phyloP scores from a whole-genome alignment of 805 yeast genomes.

The Jamesozyma piceae region DNA sequence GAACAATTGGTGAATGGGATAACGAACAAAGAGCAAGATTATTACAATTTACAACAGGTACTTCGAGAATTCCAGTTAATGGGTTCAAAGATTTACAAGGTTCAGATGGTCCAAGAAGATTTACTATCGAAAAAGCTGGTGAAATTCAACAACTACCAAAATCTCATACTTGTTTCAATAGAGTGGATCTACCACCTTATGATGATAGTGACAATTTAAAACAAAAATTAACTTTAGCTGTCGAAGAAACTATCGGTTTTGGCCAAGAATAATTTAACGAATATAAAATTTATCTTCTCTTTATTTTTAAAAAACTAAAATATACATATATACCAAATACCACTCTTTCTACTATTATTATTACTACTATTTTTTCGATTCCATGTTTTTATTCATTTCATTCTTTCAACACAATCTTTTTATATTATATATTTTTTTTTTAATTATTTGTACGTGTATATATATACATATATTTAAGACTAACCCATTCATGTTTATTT shows the following conservation, averaged over 20 bases:
- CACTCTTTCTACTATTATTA: background rate
- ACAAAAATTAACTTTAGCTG: constrained; percentile 89
- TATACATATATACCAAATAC: background rate
- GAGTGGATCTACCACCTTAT: constrained; percentile 96
- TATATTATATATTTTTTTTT: no score
- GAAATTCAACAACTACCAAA: constrained; percentile 88
- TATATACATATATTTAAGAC: no score
- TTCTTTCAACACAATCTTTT: no score
- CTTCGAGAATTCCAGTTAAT: constrained; percentile 96
- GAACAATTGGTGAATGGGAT: constrained; percentile 87
- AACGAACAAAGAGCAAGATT: constrained; percentile 92
- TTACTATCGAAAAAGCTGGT: constrained; percentile 95
- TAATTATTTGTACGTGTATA: background rate
- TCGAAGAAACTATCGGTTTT: constrained; percentile 97
- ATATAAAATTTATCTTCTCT: background rate
- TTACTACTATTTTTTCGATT: no score
- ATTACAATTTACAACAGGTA: constrained; percentile 96
- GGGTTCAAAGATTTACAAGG: constrained; percentile 99
- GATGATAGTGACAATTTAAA: constrained; percentile 72
- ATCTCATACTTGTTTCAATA: constrained; percentile 96
- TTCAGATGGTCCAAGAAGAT: constrained; percentile 97
- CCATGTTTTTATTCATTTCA: background rate
- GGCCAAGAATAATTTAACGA: constrained; percentile 71
- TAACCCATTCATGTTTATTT: no score
- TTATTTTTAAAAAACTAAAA: no score